Conservation (phyloP, 1,284 basidiomycete genomes). For the Austroboletus sp. region DNA sequence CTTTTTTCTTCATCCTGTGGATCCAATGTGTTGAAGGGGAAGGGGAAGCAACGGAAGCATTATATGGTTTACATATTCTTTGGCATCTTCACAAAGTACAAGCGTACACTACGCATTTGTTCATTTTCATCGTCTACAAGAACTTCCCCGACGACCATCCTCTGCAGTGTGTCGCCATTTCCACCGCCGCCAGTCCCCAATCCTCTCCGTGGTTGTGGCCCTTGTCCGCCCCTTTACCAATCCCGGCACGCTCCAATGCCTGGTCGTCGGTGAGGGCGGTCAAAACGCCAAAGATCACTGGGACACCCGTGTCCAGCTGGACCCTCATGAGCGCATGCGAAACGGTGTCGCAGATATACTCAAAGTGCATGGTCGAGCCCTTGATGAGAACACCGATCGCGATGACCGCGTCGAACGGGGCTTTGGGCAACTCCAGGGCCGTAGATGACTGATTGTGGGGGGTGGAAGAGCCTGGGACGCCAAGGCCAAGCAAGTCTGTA, state of each 20-base stretch:
- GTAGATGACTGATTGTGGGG: constrained; percentile 42
- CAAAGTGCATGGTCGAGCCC: constrained; percentile 94
- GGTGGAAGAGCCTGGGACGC: constrained; percentile 36
- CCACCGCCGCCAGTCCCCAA: constrained; percentile 92
- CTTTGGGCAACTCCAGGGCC: constrained; percentile 40
- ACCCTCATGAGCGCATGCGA: constrained; percentile 91
- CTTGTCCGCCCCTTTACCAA: constrained; percentile 58
- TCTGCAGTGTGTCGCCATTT: constrained; percentile 72
- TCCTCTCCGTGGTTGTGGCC: constrained; percentile 95
- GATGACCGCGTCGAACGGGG: constrained; percentile 89
- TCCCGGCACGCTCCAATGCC: constrained; percentile 85
- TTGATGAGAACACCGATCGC: constrained; percentile 98
- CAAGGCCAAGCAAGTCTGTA: constrained; percentile 72
- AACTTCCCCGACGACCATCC: constrained; percentile 77
- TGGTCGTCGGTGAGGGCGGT: constrained; percentile 92
- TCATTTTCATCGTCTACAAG: constrained; percentile 18
- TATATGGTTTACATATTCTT: neutral
- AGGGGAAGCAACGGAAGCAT: neutral
- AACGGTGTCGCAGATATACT: constrained; percentile 94
- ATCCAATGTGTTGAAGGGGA: neutral
- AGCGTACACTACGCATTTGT: constrained; percentile 9
- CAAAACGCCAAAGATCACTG: constrained; percentile 94
- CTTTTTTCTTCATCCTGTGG: constrained; percentile 43
- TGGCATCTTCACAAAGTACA: neutral
- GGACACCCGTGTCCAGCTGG: constrained; percentile 88